Evolutionary conservation across 441 rosid genomes (phyloP), one percentile per base, ranked within the genome.

Genomic region (Populus hybrid): DNA sequence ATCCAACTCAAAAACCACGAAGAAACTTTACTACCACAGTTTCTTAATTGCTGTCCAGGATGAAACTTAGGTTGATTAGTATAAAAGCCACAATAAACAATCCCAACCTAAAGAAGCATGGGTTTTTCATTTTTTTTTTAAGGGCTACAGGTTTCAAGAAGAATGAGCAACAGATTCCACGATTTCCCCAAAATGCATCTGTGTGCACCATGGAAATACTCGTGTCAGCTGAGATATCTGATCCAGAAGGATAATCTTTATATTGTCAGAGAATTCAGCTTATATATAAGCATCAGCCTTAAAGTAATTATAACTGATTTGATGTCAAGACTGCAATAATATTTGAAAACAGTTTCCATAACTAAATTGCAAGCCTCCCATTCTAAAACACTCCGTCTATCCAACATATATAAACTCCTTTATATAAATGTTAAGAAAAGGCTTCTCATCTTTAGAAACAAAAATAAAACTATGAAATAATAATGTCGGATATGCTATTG

Each of bases 381-480:
- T 42, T 9, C 75, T 59, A 70, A 70, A 26, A n/a, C 40, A 40
- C 28, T 63, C 36, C 8, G n/a, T 54, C 61, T 6, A 16, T 32
- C 26, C 65, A 59, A 24, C 69, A 68, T 69, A 23, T 5, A 34
- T 68, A 18, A 71, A 10, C 72, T 72, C 30, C 36, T 24, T 11
- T 20, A 24, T 54, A 42, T 12, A 50, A 64, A 63, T 35, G 8
- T 24, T 14, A 40, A 63, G 21, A 69, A 16, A 21, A 38, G 50
- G 20, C 9, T 24, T n/a, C 23, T 34, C 14, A 42, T 42, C 26
- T 20, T 73, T 10, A 36, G 23, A n/a, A 5, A 35, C 20, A 38
- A 70, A 66, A 77, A 28, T 3, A 20, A 64, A n/a, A 70, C 42
- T 54, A 32, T 70, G 70, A 73, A n/a, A 75, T 16, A 36, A 24